Evolutionary conservation across 371 early-diverging fungal species (phyloP), one percentile per base, ranked within the genome.

Genomic region (Dipsacomyces acuminosporus): DNA sequence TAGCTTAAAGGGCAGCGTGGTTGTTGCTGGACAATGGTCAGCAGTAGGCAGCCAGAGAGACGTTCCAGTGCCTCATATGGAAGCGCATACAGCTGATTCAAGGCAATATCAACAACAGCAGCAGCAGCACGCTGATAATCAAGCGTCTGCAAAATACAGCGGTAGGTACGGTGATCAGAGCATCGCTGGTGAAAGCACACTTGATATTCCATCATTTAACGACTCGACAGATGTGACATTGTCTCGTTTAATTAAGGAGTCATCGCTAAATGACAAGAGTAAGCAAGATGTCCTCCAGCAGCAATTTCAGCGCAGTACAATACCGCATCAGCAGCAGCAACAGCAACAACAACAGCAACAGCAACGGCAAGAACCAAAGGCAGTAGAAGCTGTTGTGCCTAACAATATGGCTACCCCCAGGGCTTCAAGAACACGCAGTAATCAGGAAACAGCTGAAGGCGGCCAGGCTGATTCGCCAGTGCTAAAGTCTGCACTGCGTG

Each of bases 1-100:
- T 66, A 66, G 66, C 13, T 20, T 66, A 9, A 61, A 54, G 23
- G 67, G 58, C 19, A 58, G 54, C 40, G 54, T 66, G 13, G 58
- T 62, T 14, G 49, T 66, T 33, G 48, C 56, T 3, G 54, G 42
- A 14, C 38, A 52, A 7, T 66, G 67, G 67, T 52, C 62, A 19
- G 53, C 67, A 41, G 41, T 66, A 7, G 64, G 59, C 41, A 40
- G 26, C 18, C 45, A 48, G 38, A 41, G 22, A 41, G 5, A 9
- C 20, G 14, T 24, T 44, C 30, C n/a, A n/a, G n/a, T n/a, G n/a
- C n/a, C 30, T 30, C 30, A 11, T 30, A 30, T 30, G 30, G 11
- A 30, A 11, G 11, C 7, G 7, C 30, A 5, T 30, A 11, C 30
- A 30, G 11, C 7, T 11, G 30, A 30, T n/a, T 34, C 8, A 14